Conservation (phyloP, 257 asterid genomes). For the Nicotiana tabacum region DNA sequence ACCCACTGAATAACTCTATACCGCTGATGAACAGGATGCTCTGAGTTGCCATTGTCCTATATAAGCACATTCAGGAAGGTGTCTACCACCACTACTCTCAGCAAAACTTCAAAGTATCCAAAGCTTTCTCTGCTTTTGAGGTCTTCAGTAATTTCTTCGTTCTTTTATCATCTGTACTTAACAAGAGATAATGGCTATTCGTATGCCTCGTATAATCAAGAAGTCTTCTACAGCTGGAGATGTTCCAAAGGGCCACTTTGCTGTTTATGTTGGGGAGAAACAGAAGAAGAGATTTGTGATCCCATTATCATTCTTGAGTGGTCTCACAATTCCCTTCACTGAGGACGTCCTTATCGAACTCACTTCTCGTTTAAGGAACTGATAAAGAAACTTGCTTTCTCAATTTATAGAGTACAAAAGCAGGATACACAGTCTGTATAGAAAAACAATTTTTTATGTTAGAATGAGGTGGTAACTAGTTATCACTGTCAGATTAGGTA, state of each 20-base stretch:
- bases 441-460: not conserved
- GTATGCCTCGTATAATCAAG: conserved; percentile 10
- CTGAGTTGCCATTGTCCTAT: not conserved
- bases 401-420: not conserved
- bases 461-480: not conserved
- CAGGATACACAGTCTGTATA: not conserved
- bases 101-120: not conserved
- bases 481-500: not conserved
- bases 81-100: not conserved
- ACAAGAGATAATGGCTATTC: conserved; percentile 12
- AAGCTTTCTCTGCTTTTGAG: too few relatives aligned
- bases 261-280: conserved; percentile 30
- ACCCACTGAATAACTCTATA: not conserved
- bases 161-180: too few relatives aligned
- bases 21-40: not conserved
- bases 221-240: conserved; percentile 1
- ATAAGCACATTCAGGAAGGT: not conserved
- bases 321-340: conserved; percentile 22
- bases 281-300: conserved; percentile 25
- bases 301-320: conserved; percentile 27
- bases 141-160: too few relatives aligned
- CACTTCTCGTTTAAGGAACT: conserved; percentile 12
- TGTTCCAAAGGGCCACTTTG: conserved; percentile 27
- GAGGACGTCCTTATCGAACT: conserved; percentile 14
- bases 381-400: not conserved